Base-by-base conservation (phyloP, 192 early-diverging fungal species). In the Coemansia sp. region DNA sequence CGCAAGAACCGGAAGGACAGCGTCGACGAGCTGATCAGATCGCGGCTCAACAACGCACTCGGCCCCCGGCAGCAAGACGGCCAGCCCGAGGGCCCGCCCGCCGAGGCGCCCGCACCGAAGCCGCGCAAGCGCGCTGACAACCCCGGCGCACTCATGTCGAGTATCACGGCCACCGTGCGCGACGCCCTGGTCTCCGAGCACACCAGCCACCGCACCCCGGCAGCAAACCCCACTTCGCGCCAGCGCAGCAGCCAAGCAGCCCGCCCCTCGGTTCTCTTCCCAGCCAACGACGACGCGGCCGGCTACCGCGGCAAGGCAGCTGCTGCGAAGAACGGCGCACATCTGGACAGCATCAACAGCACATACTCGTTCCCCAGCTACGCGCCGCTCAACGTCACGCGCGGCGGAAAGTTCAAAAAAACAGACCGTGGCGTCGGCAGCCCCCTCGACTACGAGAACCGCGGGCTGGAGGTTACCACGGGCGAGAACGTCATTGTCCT, bases 401-500 rank as follows among this genome's bases (percentile, higher is more conserved):
- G 74, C 36, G 63, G 69, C n/a, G 66, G 69, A 64, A 67, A 66
- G 3, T 59, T 83, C 63, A 66, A 64, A 37, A 69, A 70, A 19
- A 59, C 69, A 17, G 76, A 78, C 44, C 69, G 59, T 3, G 73
- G 75, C 7, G 65, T 75, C 4, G 77, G 73, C 29, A 33, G 60
- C 1, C 40, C 44, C 5, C 33, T 40, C 9, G 57, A 61, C 19
- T 57, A 57, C 17, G 16, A 34, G 14, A 36, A 13, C 9, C 60
- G 54, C 1, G 64, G 63, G 6, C 40, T 78, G 27, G 69, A 78
- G 2, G 77, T 70, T 5, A 51, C 76, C 2, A 75, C 65, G 1
- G 86, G 85, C 42, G 75, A 84, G 11, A 90, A 94, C 69, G 87
- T 92, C 17, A 85, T 96, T 63, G 89, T 96, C 16, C 92, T 96